Evolutionary conservation across 768 basidiomycete genomes (phyloP).

Genomic region (Pleurotus pulmonarius): DNA sequence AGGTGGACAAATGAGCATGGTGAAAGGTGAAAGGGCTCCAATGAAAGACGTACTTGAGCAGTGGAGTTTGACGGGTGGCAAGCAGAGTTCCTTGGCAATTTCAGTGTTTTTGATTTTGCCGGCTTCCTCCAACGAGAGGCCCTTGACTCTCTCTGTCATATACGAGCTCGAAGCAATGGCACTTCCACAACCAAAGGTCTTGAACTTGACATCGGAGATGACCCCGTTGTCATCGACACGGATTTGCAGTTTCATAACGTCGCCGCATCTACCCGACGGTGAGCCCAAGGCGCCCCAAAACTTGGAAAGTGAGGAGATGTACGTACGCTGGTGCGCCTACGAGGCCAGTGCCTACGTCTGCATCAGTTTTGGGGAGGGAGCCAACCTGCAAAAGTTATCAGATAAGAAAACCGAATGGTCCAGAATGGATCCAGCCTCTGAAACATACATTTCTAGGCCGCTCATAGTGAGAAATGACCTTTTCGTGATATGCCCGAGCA

Average conservation of each 20-base stretch:
- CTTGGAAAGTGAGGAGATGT: not conserved
- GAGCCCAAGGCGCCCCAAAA: not conserved
- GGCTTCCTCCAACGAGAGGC: constrained; percentile 89
- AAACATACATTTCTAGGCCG: constrained; percentile 88
- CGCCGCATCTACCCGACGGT: constrained; percentile 69
- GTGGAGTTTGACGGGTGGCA: constrained; percentile 95
- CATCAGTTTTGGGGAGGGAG: constrained; percentile 87
- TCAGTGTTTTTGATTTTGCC: constrained; percentile 98
- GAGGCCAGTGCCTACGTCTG: constrained; percentile 94
- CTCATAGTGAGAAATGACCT: constrained; percentile 97
- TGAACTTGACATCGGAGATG: constrained; percentile 99
- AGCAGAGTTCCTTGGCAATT: constrained; percentile 93
- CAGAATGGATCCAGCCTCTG: constrained; percentile 22
- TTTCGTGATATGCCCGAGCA: constrained; percentile 85
- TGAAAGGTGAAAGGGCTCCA: constrained; percentile 7
- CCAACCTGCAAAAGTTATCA: constrained; percentile 81
- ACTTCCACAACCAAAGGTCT: constrained; percentile 98
- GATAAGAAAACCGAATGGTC: constrained; percentile 33
- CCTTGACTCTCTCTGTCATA: constrained; percentile 98
- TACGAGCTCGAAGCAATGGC: constrained; percentile 98
- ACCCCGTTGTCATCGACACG: constrained; percentile 92
- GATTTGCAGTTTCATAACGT: constrained; percentile 99
- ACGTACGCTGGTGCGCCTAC: constrained; percentile 96
- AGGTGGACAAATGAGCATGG: constrained; percentile 14
- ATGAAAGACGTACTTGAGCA: constrained; percentile 75